Conservation (phyloP, 1,284 basidiomycete genomes). For the Trichosporon inkin region DNA sequence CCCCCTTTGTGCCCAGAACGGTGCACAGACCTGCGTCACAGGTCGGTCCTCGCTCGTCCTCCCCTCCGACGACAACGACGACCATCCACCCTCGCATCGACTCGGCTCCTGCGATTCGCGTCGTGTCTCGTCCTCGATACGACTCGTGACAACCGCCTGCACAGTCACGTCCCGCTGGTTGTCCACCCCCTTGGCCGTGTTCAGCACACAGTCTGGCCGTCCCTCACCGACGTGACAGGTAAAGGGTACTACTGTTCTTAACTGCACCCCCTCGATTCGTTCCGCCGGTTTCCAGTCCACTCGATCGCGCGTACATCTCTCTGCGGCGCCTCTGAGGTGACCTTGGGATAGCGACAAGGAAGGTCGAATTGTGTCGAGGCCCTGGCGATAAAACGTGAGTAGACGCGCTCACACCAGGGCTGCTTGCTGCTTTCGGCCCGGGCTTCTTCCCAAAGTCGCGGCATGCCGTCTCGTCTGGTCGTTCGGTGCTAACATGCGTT, state of each 20-base stretch:
- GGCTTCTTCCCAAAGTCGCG: background rate
- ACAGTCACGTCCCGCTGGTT: background rate
- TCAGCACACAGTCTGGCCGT: background rate
- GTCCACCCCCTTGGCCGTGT: background rate
- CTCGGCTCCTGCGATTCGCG: background rate
- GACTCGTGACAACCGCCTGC: background rate
- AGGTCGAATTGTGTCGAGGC: conserved; percentile 22
- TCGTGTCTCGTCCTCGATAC: background rate
- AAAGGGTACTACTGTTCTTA: background rate
- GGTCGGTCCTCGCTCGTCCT: background rate
- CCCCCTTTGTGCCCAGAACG: conserved; percentile 1
- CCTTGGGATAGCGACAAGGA: conserved; percentile 17
- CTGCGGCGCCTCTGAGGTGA: conserved; percentile 5
- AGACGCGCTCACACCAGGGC: background rate
- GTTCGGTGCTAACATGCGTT: background rate
- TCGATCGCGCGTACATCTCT: background rate
- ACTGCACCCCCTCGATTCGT: background rate
- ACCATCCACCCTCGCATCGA: background rate
- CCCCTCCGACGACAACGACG: background rate
- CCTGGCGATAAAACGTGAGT: conserved; percentile 28
- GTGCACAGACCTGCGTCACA: conserved; percentile 9
- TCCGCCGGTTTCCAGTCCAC: background rate
- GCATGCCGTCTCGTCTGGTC: background rate
- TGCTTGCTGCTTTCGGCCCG: too few species aligned
- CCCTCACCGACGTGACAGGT: background rate